Evolutionary conservation across 2,329 filamentous ascomycete genomes (phyloP).

Genomic region (Aspergillus jensenii): DNA sequence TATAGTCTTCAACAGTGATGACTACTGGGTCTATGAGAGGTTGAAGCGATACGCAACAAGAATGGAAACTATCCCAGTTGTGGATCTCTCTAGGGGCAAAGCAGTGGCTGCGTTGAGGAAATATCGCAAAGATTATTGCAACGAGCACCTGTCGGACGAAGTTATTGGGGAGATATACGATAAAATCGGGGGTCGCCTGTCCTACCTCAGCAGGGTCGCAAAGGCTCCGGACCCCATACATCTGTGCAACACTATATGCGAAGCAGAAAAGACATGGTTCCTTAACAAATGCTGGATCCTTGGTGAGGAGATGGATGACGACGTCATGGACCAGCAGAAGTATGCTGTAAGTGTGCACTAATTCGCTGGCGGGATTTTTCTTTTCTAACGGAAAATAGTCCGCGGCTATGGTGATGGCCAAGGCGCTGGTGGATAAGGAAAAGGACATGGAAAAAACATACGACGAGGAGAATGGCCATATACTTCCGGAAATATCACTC

Average conservation of each 20-base stretch:
- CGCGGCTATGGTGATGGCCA: slow-evolving; percentile 89
- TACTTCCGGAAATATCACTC: slow-evolving; percentile 76
- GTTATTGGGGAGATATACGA: slow-evolving; percentile 78
- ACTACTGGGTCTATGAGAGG: slow-evolving; percentile 98
- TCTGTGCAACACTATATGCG: slow-evolving; percentile 72
- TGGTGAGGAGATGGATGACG: slow-evolving; percentile 81
- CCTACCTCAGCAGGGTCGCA: slow-evolving; percentile 87
- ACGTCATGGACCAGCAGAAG: slow-evolving; percentile 98
- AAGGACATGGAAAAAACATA: slow-evolving; percentile 62
- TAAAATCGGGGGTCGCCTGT: slow-evolving; percentile 81
- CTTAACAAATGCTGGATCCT: slow-evolving; percentile 77
- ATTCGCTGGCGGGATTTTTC: not conserved
- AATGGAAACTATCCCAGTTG: slow-evolving; percentile 88
- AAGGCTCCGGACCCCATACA: slow-evolving; percentile 76
- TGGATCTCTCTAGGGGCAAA: slow-evolving; percentile 75
- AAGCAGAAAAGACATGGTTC: slow-evolving; percentile 74
- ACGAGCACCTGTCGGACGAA: slow-evolving; percentile 53
- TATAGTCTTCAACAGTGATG: slow-evolving; percentile 89
- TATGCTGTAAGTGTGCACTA: slow-evolving; percentile 67
- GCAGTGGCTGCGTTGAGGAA: slow-evolving; percentile 74
- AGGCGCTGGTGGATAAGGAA: slow-evolving; percentile 83
- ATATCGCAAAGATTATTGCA: slow-evolving; percentile 78
- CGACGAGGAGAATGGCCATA: slow-evolving; percentile 65
- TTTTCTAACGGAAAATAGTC: slow-evolving; percentile 52
- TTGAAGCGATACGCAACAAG: slow-evolving; percentile 88